Evolutionary conservation across 1,284 basidiomycete species (phyloP), one percentile per base, ranked within the genome.

Genomic region (Cystobasidium sp.): DNA sequence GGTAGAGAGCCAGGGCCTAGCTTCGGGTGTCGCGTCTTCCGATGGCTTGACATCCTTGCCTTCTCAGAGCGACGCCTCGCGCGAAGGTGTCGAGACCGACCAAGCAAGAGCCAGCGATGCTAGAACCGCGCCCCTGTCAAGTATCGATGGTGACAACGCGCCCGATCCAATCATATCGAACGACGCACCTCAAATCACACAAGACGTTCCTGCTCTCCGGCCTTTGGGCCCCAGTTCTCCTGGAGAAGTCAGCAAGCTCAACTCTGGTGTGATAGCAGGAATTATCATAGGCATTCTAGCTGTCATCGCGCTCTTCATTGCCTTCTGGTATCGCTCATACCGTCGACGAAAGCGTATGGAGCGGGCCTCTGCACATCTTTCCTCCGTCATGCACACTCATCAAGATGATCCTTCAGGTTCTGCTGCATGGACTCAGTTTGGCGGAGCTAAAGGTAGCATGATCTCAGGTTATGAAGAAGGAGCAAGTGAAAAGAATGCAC

Each of bases 401-500:
- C 24, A 53, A 47, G 51, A 55, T 47, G 51, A 53, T 53, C 7
- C 64, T n/a, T 20, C 37, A 16, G n/a, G 18, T 3, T n/a, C 37
- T 18, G 51, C 44, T 49, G n/a, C 37, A 20, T 66, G 64, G 64
- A 43, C 39, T 1, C 64, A 52, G 7, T 66, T 66, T 53, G 64
- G 64, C 5, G 64, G 64, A n/a, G 64, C 64, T 10, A 66, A 66
- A 41, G 64, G 64, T 18, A 66, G 64, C 39, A 66, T 66, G 20
- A 52, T 66, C 18, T 20, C 41, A 41, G 10, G 5, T 22, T 20
- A 20, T 22, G 47, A 66, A 20, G 51, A 53, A n/a, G 58, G 41
- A 37, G 44, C 31, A 41, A 66, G 18, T 31, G 64, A 66, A 49
- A 66, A 66, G 51, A n/a, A 43, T 18, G 49, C 64, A 37, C 64